Base-by-base conservation (phyloP, 2,329 filamentous ascomycete species). In the Cordyceps tenuipes region DNA sequence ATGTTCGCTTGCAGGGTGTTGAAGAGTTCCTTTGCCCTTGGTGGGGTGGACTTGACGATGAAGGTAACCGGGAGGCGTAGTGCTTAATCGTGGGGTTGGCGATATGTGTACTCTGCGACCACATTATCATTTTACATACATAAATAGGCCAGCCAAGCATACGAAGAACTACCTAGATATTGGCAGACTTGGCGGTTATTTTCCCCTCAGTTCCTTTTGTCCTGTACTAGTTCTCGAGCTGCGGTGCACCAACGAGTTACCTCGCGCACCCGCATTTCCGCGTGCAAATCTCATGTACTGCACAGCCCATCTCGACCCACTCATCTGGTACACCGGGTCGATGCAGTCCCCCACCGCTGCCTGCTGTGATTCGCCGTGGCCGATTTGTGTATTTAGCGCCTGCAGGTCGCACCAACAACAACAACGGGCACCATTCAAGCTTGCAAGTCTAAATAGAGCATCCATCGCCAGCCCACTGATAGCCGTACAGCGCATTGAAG, bases 231-330 rank as follows among this genome's bases (percentile, higher is more conserved):
- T n/a, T n/a, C n/a, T 36, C 34, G 34, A 12, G 34, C 34, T 36
- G 34, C 34, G 12, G 34, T 36, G 34, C 34, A 36, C 34, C 9
- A 10, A 12, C 39, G 17, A n/a, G 31, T 17, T 59, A 59, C 57
- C 47, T 8, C n/a, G 1, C 4, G 13, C 2, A 12, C 36, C 23
- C 19, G 29, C n/a, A 41, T 29, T 6, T 17, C 5, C 6, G 19
- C 15, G 29, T 41, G 34, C 19, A 3, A 31, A 47, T 29, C 19
- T 29, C 12, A n/a, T 17, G 57, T 60, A 60, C 49, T 60, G 58
- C 58, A 55, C 51, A 60, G 58, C 58, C 58, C 26, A 31, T 17
- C 21, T 26, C 10, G 41, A 43, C 31, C 57, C 57, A 60, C 57
- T 26, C 29, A 4, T 23, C 50, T 60, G 57, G 50, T 51, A 60